These are phyloP conservation scores for Batkoa obscura DNA, from an alignment of 371 early-diverging fungal species.

Conservation along the genomic window DNA sequence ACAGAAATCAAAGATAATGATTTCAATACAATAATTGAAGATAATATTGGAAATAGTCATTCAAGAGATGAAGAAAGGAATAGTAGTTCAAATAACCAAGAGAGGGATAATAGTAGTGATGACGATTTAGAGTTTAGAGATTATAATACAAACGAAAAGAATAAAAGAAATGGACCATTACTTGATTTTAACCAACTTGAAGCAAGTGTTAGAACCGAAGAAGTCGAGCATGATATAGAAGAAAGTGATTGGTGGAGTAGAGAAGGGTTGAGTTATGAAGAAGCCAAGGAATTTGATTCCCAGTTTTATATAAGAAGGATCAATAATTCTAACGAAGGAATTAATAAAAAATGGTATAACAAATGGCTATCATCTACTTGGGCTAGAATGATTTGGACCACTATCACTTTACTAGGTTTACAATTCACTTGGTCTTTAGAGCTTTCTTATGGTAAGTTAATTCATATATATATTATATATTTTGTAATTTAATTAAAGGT, in stretches of 20 bases:
- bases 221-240: too few species aligned
- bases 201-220: too few species aligned
- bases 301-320: neutral
- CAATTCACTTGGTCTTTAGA: conserved; percentile 6
- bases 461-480: neutral
- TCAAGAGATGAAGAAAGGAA: too few species aligned
- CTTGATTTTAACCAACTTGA: too few species aligned
- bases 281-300: conserved; percentile 1
- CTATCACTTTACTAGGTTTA: neutral
- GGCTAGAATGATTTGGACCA: neutral
- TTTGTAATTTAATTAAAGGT: conserved; percentile 19
- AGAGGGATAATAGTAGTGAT: too few species aligned
- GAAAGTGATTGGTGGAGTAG: neutral
- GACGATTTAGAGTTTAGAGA: too few species aligned
- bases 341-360: neutral
- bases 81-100: too few species aligned
- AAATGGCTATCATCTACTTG: neutral
- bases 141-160: too few species aligned
- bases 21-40: too few species aligned
- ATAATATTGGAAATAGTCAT: too few species aligned
- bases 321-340: neutral
- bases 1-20: too few species aligned
- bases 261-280: conserved; percentile 4
- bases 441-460: conserved; percentile 8
- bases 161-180: too few species aligned